These are phyloP conservation scores for Bolboschoenoplectus hybrid DNA, from an alignment of 202 grass and related monocot genomes.

Conservation along the genomic window DNA sequence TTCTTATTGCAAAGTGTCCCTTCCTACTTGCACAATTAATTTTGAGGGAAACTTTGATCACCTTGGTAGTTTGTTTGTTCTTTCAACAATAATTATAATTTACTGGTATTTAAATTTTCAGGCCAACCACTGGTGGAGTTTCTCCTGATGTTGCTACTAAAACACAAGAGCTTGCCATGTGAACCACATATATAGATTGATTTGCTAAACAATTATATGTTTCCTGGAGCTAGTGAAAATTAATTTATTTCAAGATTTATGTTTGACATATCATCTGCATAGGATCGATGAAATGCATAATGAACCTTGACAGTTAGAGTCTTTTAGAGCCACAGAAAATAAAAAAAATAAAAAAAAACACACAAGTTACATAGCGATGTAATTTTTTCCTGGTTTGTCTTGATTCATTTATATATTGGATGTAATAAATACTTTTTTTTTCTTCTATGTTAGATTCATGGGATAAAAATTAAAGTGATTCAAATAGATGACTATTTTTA, in stretches of 20 bases:
- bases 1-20: background rate
- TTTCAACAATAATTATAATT: background rate
- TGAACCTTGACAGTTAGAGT: background rate
- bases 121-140: conserved; percentile 58
- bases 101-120: conserved; percentile 28
- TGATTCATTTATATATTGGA: background rate
- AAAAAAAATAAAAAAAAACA: too few relatives aligned
- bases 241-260: conserved; percentile 16
- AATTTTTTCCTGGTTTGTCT: background rate
- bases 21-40: background rate
- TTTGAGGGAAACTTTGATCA: background rate
- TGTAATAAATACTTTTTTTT: background rate
- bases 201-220: background rate
- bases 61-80: background rate
- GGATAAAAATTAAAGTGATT: background rate
- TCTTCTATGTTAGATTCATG: background rate
- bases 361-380: background rate
- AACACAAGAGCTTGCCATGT: conserved; percentile 30
- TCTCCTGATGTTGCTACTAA: conserved; percentile 36
- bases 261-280: background rate
- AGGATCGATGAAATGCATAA: background rate
- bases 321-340: background rate
- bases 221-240: background rate
- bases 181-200: background rate
- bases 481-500: background rate